These are phyloP conservation scores for Lactarius indigo DNA, from an alignment of 768 basidiomycete genomes.

Conservation along the genomic window DNA sequence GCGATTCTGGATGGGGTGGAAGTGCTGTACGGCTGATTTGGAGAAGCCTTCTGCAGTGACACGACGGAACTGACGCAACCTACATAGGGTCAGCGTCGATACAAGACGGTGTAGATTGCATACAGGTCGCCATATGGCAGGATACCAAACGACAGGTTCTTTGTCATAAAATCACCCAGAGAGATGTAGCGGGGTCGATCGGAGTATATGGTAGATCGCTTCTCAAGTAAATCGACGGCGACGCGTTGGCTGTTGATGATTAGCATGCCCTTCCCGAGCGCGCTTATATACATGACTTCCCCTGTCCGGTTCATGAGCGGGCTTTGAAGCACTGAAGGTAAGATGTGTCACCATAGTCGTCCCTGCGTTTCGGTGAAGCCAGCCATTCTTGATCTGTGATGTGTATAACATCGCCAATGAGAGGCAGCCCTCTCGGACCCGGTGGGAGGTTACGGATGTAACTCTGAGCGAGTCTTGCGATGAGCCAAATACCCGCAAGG, in stretches of 20 bases:
- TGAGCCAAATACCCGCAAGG: background rate
- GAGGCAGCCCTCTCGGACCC: background rate
- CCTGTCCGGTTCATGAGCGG: background rate
- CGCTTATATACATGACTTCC: background rate
- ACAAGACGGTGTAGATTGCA: background rate
- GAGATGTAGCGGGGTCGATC: background rate
- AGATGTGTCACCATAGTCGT: background rate
- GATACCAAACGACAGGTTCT: background rate
- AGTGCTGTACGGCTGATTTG: background rate
- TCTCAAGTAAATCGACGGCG: background rate
- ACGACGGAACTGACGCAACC: background rate
- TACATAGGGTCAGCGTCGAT: background rate
- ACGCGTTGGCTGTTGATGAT: background rate
- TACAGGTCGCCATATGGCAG: background rate
- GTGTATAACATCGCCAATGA: background rate
- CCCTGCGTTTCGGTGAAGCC: background rate
- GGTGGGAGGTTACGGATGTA: background rate
- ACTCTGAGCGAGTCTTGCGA: background rate
- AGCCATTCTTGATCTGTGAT: background rate
- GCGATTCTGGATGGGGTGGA: background rate
- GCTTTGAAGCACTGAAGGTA: background rate
- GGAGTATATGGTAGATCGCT: background rate
- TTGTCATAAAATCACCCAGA: background rate
- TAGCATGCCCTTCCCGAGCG: background rate
- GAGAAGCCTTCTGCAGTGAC: background rate